Percentiles rank a stretch among this genome's conserved stretches.
These are phyloP conservation scores for Chalciporus pseudorubinellus DNA, from an alignment of 768 basidiomycete species.

Conservation along the genomic window DNA sequence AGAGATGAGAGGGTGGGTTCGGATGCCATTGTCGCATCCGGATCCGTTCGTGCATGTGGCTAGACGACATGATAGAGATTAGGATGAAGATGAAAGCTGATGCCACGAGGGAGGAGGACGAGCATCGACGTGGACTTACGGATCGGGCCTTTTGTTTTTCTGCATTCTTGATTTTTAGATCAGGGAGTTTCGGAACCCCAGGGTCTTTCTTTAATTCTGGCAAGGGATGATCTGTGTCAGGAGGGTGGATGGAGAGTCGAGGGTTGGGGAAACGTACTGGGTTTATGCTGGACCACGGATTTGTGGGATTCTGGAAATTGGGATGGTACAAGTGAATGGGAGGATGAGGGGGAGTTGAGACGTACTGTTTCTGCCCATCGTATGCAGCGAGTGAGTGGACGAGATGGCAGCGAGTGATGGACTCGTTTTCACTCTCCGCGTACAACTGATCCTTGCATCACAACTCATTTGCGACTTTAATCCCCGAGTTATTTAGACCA, in stretches of 20 bases:
- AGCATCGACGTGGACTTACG: constrained; percentile 33
- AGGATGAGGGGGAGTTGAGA: neutral
- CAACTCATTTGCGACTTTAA: too few species aligned
- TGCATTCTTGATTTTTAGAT: constrained; percentile 60
- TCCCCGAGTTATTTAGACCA: too few species aligned
- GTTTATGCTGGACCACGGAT: constrained; percentile 23
- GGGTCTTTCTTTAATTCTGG: constrained; percentile 86
- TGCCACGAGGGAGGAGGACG: too few species aligned
- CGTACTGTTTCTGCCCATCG: constrained; percentile 34
- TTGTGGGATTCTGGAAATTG: constrained; percentile 24
- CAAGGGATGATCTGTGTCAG: neutral
- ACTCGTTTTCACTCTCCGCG: constrained; percentile 13
- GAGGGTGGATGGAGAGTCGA: neutral
- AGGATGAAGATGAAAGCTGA: too few species aligned
- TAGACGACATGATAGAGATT: neutral
- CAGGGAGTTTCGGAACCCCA: constrained; percentile 79
- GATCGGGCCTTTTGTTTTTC: constrained; percentile 45
- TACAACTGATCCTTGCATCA: too few species aligned
- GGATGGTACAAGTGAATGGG: neutral
- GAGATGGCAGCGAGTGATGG: neutral
- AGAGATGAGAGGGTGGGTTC: constrained; percentile 68
- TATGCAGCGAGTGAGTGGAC: neutral
- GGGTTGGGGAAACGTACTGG: constrained; percentile 15
- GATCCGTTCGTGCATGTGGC: constrained; percentile 37
- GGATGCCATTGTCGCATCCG: constrained; percentile 65